phyloP scores from a whole-genome alignment of 352 stramenopile genomes.

The Globisporangium nagaii region DNA sequence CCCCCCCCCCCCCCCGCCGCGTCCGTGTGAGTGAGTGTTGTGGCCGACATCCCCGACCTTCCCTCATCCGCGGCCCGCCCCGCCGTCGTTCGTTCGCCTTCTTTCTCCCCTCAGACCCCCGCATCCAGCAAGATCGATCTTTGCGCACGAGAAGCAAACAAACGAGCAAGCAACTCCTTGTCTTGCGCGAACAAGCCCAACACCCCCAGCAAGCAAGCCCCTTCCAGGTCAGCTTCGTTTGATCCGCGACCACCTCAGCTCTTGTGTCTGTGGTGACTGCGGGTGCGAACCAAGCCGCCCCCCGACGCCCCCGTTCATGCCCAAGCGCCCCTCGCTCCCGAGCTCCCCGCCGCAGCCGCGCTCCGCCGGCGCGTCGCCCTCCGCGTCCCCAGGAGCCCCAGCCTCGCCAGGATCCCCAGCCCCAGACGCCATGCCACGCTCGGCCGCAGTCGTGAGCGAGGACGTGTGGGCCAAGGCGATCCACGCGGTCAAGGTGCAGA shows the following conservation, averaged over 20 bases:
- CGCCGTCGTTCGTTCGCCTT: not conserved
- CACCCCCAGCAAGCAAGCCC: not conserved
- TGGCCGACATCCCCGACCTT: not conserved
- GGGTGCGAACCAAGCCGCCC: too few species aligned
- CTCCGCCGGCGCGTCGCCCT: not conserved
- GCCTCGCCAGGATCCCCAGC: not conserved
- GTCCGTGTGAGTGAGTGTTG: too few species aligned
- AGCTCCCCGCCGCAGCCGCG: not conserved
- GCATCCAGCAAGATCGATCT: too few species aligned
- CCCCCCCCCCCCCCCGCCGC: not conserved
- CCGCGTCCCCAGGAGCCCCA: not conserved
- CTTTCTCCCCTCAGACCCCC: not conserved
- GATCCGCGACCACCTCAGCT: not conserved
- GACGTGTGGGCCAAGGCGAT: constrained; percentile 37
- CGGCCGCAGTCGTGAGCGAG: constrained; percentile 21
- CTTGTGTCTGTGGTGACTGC: not conserved
- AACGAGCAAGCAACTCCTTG: not conserved
- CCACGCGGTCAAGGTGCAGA: constrained; percentile 35
- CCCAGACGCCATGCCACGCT: constrained; percentile 9
- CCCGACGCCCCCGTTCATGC: not conserved
- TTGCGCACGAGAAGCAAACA: not conserved
- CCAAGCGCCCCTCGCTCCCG: not conserved
- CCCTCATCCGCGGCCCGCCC: too few species aligned
- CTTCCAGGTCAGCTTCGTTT: not conserved
- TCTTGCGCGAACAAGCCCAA: not conserved